Percentiles rank a stretch among this genome's conserved stretches.
These are phyloP conservation scores for Wickerhamomyces sp. DNA, from an alignment of 1,139 yeast species.

Conservation along the genomic window DNA sequence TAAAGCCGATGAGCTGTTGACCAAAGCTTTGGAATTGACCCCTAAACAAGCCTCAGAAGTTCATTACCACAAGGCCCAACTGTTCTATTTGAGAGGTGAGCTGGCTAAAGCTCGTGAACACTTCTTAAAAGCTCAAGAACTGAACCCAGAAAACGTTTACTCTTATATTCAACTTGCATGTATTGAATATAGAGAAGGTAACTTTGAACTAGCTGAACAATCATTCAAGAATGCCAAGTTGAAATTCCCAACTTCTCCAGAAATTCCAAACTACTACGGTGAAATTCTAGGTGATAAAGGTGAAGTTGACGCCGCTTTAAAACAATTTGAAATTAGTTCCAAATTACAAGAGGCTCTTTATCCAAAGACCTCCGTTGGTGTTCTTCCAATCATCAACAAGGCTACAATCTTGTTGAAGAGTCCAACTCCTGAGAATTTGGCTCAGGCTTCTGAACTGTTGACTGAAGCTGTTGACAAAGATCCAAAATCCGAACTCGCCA, in stretches of 20 bases:
- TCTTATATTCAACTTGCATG: conserved; percentile 93
- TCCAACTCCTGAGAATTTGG: conserved; percentile 44
- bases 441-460: conserved; percentile 63
- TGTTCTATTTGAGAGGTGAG: conserved; percentile 75
- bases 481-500: conserved; percentile 84
- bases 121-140: conserved; percentile 70
- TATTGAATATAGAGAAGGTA: conserved; percentile 79
- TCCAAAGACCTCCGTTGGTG: conserved; percentile 62
- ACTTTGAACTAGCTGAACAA: conserved; percentile 53
- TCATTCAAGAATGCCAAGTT: conserved; percentile 70
- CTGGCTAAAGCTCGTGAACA: conserved; percentile 67
- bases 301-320: conserved; percentile 64
- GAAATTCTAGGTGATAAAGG: conserved; percentile 86
- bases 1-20: conserved; percentile 55
- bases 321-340: conserved; percentile 83
- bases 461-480: conserved; percentile 77
- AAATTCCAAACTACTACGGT: conserved; percentile 92
- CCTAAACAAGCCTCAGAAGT: conserved; percentile 67
- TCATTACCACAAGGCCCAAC: conserved; percentile 93
- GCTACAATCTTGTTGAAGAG: conserved; percentile 69
- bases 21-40: conserved; percentile 64
- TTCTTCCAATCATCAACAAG: conserved; percentile 85
- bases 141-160: conserved; percentile 72
- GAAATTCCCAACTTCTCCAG: conserved; percentile 83
- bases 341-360: conserved; percentile 56